Evolutionary conservation across 345 rosid species (phyloP).

Genomic region (Euphorbia peplus): DNA sequence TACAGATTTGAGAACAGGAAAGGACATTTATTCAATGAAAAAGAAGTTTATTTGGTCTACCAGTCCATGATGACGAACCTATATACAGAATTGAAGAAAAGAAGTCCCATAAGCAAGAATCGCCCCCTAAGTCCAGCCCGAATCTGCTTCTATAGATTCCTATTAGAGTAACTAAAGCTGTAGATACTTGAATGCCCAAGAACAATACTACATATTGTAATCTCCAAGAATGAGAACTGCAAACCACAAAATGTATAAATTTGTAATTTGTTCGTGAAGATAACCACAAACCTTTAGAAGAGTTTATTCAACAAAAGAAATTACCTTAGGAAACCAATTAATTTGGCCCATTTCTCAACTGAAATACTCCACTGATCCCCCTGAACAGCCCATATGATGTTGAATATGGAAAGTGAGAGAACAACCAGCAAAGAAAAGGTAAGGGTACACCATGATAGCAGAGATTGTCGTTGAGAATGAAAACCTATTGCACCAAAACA

Average conservation of each 20-base stretch:
- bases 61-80: conserved; percentile 29
- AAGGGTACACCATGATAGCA: conserved; percentile 34
- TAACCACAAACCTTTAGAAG: not conserved
- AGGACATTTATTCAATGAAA: not conserved
- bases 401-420: conserved; percentile 36
- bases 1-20: not conserved
- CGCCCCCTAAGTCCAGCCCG: conserved; percentile 17
- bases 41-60: not conserved
- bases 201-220: conserved; percentile 32
- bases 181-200: conserved; percentile 31
- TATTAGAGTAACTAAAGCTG: conserved; percentile 29
- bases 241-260: conserved; percentile 10
- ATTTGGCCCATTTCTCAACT: conserved; percentile 44
- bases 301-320: conserved; percentile 5
- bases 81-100: conserved; percentile 32
- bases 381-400: conserved; percentile 34
- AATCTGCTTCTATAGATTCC: conserved; percentile 29
- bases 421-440: conserved; percentile 38
- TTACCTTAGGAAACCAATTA: conserved; percentile 46
- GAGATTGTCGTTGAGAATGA: conserved; percentile 32
- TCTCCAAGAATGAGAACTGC: conserved; percentile 40
- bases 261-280: not conserved
- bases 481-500: conserved; percentile 25
- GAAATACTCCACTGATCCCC: conserved; percentile 41
- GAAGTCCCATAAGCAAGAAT: conserved; percentile 23